Base-by-base conservation (phyloP, 2,329 filamentous ascomycete genomes). In the Diaporthe citriasiana region DNA sequence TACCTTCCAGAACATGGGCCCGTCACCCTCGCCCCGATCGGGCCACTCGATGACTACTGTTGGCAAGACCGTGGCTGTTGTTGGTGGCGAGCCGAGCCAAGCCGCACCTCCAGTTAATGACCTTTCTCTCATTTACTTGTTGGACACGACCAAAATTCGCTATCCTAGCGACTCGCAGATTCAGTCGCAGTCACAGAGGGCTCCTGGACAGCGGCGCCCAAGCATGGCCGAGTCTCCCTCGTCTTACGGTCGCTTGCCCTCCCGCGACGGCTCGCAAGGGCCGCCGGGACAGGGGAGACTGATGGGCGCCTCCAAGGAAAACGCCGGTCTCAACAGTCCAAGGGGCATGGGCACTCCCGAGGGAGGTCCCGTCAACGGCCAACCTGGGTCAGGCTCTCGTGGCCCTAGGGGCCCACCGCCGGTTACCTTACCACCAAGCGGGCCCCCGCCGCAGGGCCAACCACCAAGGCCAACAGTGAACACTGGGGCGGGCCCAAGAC, bases 1-100 rank as follows among this genome's bases (percentile, higher is more conserved):
- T 82, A 99, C 97, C 47, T 99, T 99, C 84, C 97, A 99, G 81
- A 99, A 99, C 81, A 99, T 99, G 97, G 97, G 97, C 0, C 95
- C 95, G 4, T 97, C 95, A 1, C 97, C 97, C 0, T 98, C 95
- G 4, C 92, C 97, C 42, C 90, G 97, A 75, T 98, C 96, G 22
- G 97, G 97, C 1, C 97, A 99, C 82, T 98, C 95, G 82, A 98
- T 99, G 97, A 98, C 97, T 2, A 92, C 95, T 2, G 94, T 96
- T 76, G 95, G 94, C 40, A 98, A 98, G 82, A 94, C 95, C 74
- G 93, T 99, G 76, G 93, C 98, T 63, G 94, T 98, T 53, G 88
- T 98, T 42, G 97, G 94, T 50, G 97, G 97, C 77, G 97, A 99
- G 83, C 97, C 97, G 19, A 98, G 95, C 82, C 95, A 95, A 22